phyloP scores from a whole-genome alignment of 1,284 basidiomycete species.

The Sanguinoderma infundibulare region DNA sequence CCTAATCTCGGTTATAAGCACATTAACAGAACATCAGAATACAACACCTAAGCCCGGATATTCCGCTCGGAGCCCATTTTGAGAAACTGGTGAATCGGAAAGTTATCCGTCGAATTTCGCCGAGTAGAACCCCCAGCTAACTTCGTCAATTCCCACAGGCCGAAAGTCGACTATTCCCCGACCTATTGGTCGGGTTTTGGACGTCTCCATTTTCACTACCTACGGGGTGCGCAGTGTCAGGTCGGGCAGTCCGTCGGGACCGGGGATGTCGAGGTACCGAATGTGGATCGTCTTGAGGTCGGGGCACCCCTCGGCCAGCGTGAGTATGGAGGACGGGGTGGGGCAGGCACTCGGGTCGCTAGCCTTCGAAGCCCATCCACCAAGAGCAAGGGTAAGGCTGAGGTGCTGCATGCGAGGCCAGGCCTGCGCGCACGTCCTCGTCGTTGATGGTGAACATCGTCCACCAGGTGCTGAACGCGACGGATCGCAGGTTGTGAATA shows the following conservation, averaged over 20 bases:
- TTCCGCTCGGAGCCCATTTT: no score
- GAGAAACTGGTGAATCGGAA: no score
- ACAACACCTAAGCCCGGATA: no score
- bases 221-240: no score
- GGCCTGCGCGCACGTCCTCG: not conserved
- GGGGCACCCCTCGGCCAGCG: not conserved
- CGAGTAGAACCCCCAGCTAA: no score
- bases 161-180: no score
- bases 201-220: no score
- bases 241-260: not conserved
- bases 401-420: not conserved
- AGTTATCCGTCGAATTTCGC: no score
- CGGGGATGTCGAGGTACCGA: not conserved
- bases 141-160: no score
- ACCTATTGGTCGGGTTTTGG: no score
- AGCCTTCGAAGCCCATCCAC: not conserved
- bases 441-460: constrained; percentile 4
- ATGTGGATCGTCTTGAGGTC: not conserved
- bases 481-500: not conserved
- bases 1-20: no score
- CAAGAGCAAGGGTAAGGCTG: not conserved
- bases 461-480: not conserved
- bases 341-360: not conserved
- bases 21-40: no score
- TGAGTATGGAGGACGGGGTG: not conserved